Evolutionary conservation across 768 basidiomycete species (phyloP).

Genomic region (Panellus pusillus): DNA sequence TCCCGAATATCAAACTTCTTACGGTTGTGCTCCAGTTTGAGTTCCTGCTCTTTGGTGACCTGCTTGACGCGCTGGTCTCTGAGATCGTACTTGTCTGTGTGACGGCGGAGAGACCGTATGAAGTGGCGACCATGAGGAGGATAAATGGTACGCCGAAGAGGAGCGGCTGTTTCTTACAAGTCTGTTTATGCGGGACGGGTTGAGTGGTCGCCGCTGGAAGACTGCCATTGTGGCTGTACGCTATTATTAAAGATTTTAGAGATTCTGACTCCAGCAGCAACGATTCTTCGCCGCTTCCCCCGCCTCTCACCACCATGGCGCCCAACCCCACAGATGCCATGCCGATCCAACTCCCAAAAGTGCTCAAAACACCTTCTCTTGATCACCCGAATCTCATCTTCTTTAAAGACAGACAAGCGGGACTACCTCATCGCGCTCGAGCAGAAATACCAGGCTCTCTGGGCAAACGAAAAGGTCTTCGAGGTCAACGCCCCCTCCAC

Average conservation of each 20-base stretch:
- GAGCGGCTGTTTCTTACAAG: conserved; percentile 60
- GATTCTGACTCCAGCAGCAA: neutral
- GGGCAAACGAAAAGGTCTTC: conserved; percentile 78
- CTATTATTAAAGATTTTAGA: no score
- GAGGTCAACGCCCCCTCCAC: conserved; percentile 79
- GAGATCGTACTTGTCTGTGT: conserved; percentile 89
- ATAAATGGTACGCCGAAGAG: conserved; percentile 89
- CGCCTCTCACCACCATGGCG: conserved; percentile 13
- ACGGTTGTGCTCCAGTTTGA: conserved; percentile 65
- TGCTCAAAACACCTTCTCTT: conserved; percentile 22
- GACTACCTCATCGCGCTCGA: conserved; percentile 85
- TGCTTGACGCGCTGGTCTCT: conserved; percentile 78
- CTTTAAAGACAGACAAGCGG: conserved; percentile 83
- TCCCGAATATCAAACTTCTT: conserved; percentile 91
- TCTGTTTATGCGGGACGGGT: conserved; percentile 38
- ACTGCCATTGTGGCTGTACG: conserved; percentile 39
- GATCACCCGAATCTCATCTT: conserved; percentile 3
- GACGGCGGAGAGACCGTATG: conserved; percentile 78
- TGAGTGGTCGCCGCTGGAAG: conserved; percentile 51
- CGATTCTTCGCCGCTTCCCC: conserved; percentile 11
- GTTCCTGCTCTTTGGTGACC: conserved; percentile 79
- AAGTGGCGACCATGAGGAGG: conserved; percentile 80
- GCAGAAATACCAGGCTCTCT: conserved; percentile 78
- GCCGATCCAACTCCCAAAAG: conserved; percentile 68
- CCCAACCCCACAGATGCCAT: conserved; percentile 34